A percentile compares a stretch with the other conserved stretches of the same genome.
These are phyloP conservation scores for Phialemonium atrogriseum DNA, from an alignment of 2,329 filamentous ascomycete genomes.

Conservation along the genomic window DNA sequence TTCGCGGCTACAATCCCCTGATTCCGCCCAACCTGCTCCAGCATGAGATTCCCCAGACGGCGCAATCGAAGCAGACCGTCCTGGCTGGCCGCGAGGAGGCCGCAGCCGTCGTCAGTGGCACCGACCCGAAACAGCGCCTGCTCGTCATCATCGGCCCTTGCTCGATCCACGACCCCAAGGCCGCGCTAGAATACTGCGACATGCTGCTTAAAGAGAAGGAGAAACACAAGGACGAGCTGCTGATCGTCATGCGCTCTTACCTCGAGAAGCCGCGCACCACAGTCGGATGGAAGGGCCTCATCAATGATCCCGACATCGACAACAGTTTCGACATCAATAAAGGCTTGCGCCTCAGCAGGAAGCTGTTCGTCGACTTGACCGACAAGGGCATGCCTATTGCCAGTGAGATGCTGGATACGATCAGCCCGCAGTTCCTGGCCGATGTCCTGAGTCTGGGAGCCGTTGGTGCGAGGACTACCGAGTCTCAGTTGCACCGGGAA, in stretches of 20 bases:
- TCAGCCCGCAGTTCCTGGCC: constrained; percentile 92
- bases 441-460: constrained; percentile 88
- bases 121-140: constrained; percentile 47
- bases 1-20: constrained; percentile 86
- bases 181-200: constrained; percentile 89
- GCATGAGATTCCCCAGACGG: constrained; percentile 69
- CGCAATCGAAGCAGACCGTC: constrained; percentile 51
- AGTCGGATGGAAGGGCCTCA: constrained; percentile 96
- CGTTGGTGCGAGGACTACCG: constrained; percentile 91
- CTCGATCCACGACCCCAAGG: constrained; percentile 90
- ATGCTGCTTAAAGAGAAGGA: constrained; percentile 72
- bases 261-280: constrained; percentile 97
- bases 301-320: constrained; percentile 98
- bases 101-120: constrained; percentile 55
- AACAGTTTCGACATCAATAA: constrained; percentile 99
- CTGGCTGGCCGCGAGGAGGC: constrained; percentile 54
- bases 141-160: constrained; percentile 85
- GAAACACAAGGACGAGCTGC: constrained; percentile 80
- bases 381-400: constrained; percentile 91
- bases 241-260: constrained; percentile 97
- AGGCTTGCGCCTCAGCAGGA: constrained; percentile 74
- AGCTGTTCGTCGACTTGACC: constrained; percentile 91
- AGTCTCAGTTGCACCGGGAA: constrained; percentile 92
- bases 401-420: constrained; percentile 96
- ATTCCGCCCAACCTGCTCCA: constrained; percentile 92